phyloP scores from a whole-genome alignment of 225 moss, liverwort and hornwort species.

The Thuidium tamariscinum region DNA sequence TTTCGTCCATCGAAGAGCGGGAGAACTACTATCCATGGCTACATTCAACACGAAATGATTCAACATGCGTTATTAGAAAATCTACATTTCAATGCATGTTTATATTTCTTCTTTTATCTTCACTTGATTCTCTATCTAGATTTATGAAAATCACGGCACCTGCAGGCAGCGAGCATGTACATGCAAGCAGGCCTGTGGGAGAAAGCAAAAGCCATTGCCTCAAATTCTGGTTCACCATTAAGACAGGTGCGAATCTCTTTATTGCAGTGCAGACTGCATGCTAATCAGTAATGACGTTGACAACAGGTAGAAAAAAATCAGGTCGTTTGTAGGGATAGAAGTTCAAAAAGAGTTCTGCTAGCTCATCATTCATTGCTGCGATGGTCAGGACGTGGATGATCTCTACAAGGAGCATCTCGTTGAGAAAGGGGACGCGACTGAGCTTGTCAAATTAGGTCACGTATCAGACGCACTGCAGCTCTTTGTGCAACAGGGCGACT shows the following conservation, averaged over 20 bases:
- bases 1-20: background rate
- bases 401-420: constrained; percentile 65
- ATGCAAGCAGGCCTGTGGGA: constrained; percentile 71
- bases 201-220: constrained; percentile 52
- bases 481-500: constrained; percentile 47
- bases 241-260: constrained; percentile 31
- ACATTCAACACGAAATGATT: background rate
- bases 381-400: constrained; percentile 57
- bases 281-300: background rate
- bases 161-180: constrained; percentile 72
- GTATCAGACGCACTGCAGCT: constrained; percentile 67
- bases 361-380: background rate
- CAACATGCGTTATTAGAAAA: background rate
- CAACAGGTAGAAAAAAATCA: background rate
- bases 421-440: constrained; percentile 47
- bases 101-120: background rate
- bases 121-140: background rate
- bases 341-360: background rate
- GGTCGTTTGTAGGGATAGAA: background rate
- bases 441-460: constrained; percentile 80
- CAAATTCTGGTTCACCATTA: constrained; percentile 28
- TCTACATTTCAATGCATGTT: background rate
- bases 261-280: background rate
- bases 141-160: background rate
- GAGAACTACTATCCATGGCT: background rate